Base-by-base conservation (phyloP, 2,329 filamentous ascomycete species). In the Emericellopsis atlantica region DNA sequence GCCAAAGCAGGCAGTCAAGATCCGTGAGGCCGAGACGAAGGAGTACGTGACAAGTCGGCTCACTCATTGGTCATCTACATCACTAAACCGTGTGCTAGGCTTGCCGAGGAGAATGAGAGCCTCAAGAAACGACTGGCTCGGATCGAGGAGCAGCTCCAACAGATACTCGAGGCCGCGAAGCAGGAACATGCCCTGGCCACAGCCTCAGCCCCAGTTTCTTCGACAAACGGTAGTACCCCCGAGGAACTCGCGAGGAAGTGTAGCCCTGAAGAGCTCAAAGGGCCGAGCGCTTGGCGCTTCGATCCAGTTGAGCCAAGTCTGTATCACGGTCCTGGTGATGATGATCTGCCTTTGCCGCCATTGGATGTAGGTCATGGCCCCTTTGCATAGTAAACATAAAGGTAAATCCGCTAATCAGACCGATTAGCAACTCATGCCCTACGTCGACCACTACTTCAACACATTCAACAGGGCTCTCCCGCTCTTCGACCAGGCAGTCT, bases 391-490 rank as follows among this genome's bases (percentile, higher is more conserved):
- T 21, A 21, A 3, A 5, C 18, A 21, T 5, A 5, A 21, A 21
- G 5, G 18, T 21, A 21, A 5, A 3, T 21, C 18, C 18, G 18
- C 18, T 21, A 5, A 21, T 21, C 18, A 21, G 31, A 32, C 5
- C 11, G 31, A 4, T 15, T n/a, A 56, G 2, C 58, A 65, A 10
- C 48, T 59, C 7, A 32, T 62, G 2, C 57, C 60, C 12, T 43
- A 59, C 6, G 44, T 65, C 2, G 58, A 65, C 23, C 48, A 53
- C 33, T 66, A 60, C 47, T 66, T 66, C 40, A 39, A 43, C 6
- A 46, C 48, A 5, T 60, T 58, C 41, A 66, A 65, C 46, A 33
- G 43, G 2, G 49, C 59, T 1, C 46, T 64, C 4, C 62, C 62
- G 1, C 49, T 67, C 5, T 66, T 65, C 37, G 46, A 59, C 24